Evolutionary conservation across 2,329 filamentous ascomycete genomes (phyloP), one percentile per base, ranked within the genome.

Genomic region (Fusarium mangiferae): DNA sequence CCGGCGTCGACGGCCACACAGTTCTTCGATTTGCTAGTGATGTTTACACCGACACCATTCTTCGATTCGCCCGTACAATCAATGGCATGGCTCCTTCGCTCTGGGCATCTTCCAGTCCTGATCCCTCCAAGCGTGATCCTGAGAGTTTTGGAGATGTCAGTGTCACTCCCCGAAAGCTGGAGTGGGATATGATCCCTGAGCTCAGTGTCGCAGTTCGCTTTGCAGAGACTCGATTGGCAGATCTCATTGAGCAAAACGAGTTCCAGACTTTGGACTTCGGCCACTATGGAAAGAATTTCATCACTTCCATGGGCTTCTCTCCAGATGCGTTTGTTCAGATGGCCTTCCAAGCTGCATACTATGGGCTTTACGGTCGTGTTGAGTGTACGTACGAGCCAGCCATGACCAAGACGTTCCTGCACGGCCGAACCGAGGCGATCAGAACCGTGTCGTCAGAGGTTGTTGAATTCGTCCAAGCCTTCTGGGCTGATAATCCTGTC

Each of bases 341-440:
- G 96, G 96, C 96, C 0, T 98, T 98, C 85, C 96, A 99, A 82
- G 96, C 96, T 9, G 96, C 96, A 3, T 98, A 99, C 85, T 99
- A 98, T 79, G 96, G 96, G 5, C 88, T 99, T 13, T 99, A 98
- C 78, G 96, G 96, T 7, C 91, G 94, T 9, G 90, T 98, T 3
- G 96, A 98, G 82, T 97, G 94, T 80, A 96, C 95, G 0, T 99
- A 99, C 81, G 96, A 99, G 83, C 96, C 96, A 13, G 96, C 96
- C 46, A 98, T 99, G 96, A 99, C 96, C 58, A 99, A 99, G 82
- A 87, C 93, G 67, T 99, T 90, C 84, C 90, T 97, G 68, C 96
- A 98, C 80, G 96, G 96, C 17, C 93, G 96, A 51, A 99, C 96
- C 0, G 96, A 99, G 83, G 96, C 96, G 9, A 93, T 99, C 73